Conservation (phyloP, 805 yeast genomes). For the Candida broadrunensis region DNA sequence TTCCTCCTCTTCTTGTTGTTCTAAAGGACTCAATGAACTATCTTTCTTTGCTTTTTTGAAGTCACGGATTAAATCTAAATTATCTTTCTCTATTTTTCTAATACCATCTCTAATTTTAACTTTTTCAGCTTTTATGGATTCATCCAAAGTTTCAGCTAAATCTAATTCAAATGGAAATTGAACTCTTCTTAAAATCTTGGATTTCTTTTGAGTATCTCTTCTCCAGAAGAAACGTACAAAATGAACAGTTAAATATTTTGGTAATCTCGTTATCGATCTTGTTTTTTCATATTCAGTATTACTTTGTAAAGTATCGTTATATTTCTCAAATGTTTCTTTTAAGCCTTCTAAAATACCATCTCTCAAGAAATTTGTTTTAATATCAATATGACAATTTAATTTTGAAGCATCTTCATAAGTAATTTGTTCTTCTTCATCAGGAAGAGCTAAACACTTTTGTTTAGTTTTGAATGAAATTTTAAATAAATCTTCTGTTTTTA, state of each 20-base stretch:
- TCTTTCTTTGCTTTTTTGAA: slow-evolving; percentile 55
- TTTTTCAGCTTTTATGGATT: slow-evolving; percentile 65
- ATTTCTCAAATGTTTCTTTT: slow-evolving; percentile 74
- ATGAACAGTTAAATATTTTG: slow-evolving; percentile 84
- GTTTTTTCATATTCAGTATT: slow-evolving; percentile 68
- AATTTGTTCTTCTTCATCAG: slow-evolving; percentile 23
- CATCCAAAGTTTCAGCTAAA: slow-evolving; percentile 79
- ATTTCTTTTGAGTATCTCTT: slow-evolving; percentile 83
- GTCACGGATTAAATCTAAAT: slow-evolving; percentile 68
- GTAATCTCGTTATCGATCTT: slow-evolving; percentile 68
- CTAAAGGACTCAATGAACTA: slow-evolving; percentile 43
- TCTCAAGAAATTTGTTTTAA: slow-evolving; percentile 79
- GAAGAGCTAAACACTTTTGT: slow-evolving; percentile 57
- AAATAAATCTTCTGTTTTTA: slow-evolving; percentile 56
- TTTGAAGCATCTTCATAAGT: slow-evolving; percentile 57
- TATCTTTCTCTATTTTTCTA: slow-evolving; percentile 71
- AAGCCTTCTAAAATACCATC: slow-evolving; percentile 79
- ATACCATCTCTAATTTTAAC: slow-evolving; percentile 72
- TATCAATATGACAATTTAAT: slow-evolving; percentile 84
- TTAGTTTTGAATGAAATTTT: slow-evolving; percentile 61
- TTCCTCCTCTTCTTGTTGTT: slow-evolving; percentile 53
- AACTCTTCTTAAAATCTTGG: slow-evolving; percentile 91
- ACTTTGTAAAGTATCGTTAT: slow-evolving; percentile 63
- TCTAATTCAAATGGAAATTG: slow-evolving; percentile 94
- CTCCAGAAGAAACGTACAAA: slow-evolving; percentile 97